Conservation (phyloP, 23 red algal genomes). For the Pyropia haitanensis region DNA sequence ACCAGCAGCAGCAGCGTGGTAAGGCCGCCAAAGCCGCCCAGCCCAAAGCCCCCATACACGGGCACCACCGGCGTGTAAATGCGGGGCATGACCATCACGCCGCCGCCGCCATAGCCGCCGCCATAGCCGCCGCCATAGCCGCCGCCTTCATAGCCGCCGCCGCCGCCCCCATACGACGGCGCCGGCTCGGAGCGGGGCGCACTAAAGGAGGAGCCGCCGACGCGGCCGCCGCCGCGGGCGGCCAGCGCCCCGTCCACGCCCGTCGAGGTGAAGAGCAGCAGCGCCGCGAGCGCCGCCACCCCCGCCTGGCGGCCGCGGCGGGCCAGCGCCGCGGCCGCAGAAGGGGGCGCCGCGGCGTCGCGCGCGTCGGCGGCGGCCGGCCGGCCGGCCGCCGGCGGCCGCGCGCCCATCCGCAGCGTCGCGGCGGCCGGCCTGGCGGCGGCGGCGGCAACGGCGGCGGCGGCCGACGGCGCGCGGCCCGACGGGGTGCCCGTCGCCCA, state of each 20-base stretch:
- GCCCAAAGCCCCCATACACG: constrained; percentile 25
- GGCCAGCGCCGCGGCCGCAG: no score
- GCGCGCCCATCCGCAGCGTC: no score
- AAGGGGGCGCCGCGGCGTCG: no score
- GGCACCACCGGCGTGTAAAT: constrained; percentile 12
- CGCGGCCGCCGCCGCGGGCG: constrained; percentile 49
- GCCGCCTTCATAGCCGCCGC: constrained; percentile 21
- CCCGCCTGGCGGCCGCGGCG: no score
- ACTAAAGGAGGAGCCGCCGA: constrained; percentile 69
- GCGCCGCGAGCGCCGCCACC: no score
- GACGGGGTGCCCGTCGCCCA: no score
- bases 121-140: constrained; percentile 3
- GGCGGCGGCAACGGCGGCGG: no score
- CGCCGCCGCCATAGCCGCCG: background rate
- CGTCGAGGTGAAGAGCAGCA: background rate
- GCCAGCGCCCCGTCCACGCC: constrained; percentile 22
- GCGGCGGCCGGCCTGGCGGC: no score
- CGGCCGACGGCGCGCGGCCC: no score
- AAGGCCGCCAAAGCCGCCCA: constrained; percentile 22
- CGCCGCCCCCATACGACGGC: constrained; percentile 31
- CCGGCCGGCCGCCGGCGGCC: no score
- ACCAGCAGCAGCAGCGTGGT: constrained; percentile 15
- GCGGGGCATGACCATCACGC: background rate
- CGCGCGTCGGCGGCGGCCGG: no score
- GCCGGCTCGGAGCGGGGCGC: constrained; percentile 2